Conservation (phyloP, 2,329 filamentous ascomycete species). For the Colletotrichum euphorbiae region DNA sequence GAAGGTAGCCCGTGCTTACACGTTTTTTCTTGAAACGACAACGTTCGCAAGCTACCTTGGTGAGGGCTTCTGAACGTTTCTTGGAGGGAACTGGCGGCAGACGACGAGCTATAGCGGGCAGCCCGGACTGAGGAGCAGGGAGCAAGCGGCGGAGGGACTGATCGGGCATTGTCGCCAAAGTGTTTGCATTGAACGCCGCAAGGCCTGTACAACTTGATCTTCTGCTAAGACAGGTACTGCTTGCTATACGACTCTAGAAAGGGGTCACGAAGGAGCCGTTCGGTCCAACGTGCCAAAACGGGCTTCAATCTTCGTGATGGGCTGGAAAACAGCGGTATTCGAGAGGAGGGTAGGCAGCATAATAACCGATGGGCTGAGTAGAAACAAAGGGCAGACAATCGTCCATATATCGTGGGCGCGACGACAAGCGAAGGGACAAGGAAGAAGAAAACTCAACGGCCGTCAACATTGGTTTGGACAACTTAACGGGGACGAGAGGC, state of each 20-base stretch:
- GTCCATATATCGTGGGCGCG: neutral
- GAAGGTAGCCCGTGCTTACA: conserved; percentile 31
- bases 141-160: conserved; percentile 27
- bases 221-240: neutral
- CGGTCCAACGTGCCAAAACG: neutral
- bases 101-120: neutral
- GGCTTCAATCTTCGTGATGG: conserved; percentile 13
- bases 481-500: neutral
- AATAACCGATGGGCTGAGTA: conserved; percentile 27
- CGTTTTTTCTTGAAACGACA: conserved; percentile 43
- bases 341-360: conserved; percentile 21
- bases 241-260: neutral
- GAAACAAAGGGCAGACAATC: neutral
- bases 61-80: conserved; percentile 14
- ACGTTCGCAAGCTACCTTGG: conserved; percentile 42
- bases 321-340: conserved; percentile 29
- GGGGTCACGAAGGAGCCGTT: conserved; percentile 4
- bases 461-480: conserved; percentile 16
- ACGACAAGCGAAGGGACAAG: neutral
- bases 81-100: conserved; percentile 7
- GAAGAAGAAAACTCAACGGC: neutral
- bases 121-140: conserved; percentile 20
- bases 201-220: neutral
- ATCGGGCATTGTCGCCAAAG: conserved; percentile 19
- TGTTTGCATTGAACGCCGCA: conserved; percentile 7